phyloP scores from a whole-genome alignment of 2,329 filamentous ascomycete genomes.

The Bretziella fagacearum region DNA sequence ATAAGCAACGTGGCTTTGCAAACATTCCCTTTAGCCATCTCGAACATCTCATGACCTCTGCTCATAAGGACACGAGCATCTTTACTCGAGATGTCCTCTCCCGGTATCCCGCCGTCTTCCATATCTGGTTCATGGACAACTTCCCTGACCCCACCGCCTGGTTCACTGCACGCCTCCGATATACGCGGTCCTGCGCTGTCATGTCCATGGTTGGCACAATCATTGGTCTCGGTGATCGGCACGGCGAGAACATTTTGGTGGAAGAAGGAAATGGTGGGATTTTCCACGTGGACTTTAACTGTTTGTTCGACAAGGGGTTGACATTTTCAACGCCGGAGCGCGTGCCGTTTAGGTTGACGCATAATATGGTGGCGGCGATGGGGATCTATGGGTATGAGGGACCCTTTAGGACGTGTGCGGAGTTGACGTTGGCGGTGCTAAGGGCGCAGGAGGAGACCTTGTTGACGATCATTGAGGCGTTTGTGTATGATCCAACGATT shows the following conservation, averaged over 20 bases:
- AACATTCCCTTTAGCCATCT: conserved; percentile 53
- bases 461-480: conserved; percentile 94
- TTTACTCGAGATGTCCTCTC: conserved; percentile 51
- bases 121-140: conserved; percentile 88
- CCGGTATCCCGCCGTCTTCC: conserved; percentile 66
- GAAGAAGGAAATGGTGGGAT: conserved; percentile 87
- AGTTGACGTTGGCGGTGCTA: conserved; percentile 69
- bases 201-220: conserved; percentile 99
- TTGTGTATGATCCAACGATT: conserved; percentile 89
- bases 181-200: conserved; percentile 85
- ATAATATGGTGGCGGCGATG: conserved; percentile 98
- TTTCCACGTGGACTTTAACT: conserved; percentile 98
- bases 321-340: conserved; percentile 90
- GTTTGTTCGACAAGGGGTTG: conserved; percentile 92
- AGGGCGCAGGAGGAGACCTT: conserved; percentile 88
- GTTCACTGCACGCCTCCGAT: conserved; percentile 76
- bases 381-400: conserved; percentile 87
- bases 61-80: conserved; percentile 43
- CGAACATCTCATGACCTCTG: conserved; percentile 25
- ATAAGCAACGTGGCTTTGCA: conserved; percentile 53
- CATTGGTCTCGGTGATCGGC: conserved; percentile 79
- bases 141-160: conserved; percentile 86
- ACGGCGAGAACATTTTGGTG: conserved; percentile 92
- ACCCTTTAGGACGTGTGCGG: conserved; percentile 77
- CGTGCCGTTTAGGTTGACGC: conserved; percentile 89